Base-by-base conservation (phyloP, 306 rosid genomes). In the Fagus sylvatica region DNA sequence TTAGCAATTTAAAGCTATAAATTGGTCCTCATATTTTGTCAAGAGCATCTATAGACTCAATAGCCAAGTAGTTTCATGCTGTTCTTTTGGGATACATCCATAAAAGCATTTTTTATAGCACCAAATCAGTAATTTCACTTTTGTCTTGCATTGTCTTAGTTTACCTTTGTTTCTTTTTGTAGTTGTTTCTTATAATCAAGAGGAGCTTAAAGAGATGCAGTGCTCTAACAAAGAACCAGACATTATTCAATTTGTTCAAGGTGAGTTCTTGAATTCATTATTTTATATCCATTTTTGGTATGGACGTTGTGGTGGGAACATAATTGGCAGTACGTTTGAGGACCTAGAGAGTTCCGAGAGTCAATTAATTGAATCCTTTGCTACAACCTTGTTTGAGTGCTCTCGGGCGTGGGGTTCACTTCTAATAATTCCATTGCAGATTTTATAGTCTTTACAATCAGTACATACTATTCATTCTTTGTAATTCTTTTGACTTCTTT, bases 131-230 rank as follows among this genome's bases (percentile, higher is more conserved):
- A 22, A 71, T 80, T 39, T 62, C 53, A 41, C 40, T 40, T 56
- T n/a, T 69, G 67, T 71, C 53, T 62, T 70, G 40, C 64, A 33
- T 73, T 78, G 53, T 73, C 73, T 48, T 81, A 66, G 37, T 74
- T 76, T 51, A 73, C 61, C 68, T 78, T 55, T 80, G 36, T 79
- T 69, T 71, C 83, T 73, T 86, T 86, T 54, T 79, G 72, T 66
- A 95, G 99, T 85, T 95, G 89, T 95, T 95, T 83, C 98, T 95
- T 75, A 95, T 89, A 84, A 95, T 95, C 93, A 95, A 95, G 93
- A 91, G 94, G 86, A 95, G 93, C 88, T 89, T 95, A 86, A 92
- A 95, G 93, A 85, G 98, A 83, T 95, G 99, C 88, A 91, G 97
- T 61, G 96, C 98, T 87, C 84, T 95, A 79, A 95, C 99, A 42